Evolutionary conservation across 2,329 filamentous ascomycete genomes (phyloP).

Genomic region (Fulvia fulva): DNA sequence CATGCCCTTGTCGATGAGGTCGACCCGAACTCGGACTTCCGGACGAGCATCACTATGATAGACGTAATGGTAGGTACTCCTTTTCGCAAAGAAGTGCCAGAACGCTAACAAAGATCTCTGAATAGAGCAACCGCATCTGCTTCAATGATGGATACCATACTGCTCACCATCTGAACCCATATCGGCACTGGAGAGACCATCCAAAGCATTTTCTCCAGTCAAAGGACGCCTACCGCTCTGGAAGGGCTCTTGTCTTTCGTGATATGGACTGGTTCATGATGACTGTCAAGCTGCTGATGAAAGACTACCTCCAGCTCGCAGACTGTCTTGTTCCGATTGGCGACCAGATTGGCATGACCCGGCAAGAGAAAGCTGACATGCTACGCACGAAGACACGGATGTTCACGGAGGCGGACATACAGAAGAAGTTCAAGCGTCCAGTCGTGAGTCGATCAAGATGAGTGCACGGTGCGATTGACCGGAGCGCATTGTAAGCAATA

Average conservation of each 20-base stretch:
- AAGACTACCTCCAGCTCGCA: constrained; percentile 68
- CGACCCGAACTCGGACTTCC: constrained; percentile 72
- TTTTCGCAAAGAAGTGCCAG: constrained; percentile 15
- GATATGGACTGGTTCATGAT: constrained; percentile 79
- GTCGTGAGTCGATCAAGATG: too few relatives aligned
- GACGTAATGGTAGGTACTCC: constrained; percentile 58
- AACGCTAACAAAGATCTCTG: constrained; percentile 6
- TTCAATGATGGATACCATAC: constrained; percentile 83
- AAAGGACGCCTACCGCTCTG: constrained; percentile 62
- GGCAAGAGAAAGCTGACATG: constrained; percentile 61
- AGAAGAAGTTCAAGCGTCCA: constrained; percentile 50
- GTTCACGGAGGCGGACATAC: constrained; percentile 64
- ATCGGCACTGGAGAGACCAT: constrained; percentile 77
- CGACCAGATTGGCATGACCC: constrained; percentile 62
- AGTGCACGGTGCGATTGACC: too few relatives aligned
- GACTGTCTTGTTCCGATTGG: constrained; percentile 70
- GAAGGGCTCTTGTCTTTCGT: constrained; percentile 71
- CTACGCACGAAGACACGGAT: constrained; percentile 60
- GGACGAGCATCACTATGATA: constrained; percentile 74
- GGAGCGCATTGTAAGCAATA: too few relatives aligned
- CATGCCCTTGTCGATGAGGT: constrained; percentile 74
- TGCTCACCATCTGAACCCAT: constrained; percentile 73
- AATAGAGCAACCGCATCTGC: constrained; percentile 68
- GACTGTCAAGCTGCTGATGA: constrained; percentile 62
- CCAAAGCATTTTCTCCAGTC: constrained; percentile 67